Conservation (phyloP, 805 yeast species). For the Barnettozyma populi region DNA sequence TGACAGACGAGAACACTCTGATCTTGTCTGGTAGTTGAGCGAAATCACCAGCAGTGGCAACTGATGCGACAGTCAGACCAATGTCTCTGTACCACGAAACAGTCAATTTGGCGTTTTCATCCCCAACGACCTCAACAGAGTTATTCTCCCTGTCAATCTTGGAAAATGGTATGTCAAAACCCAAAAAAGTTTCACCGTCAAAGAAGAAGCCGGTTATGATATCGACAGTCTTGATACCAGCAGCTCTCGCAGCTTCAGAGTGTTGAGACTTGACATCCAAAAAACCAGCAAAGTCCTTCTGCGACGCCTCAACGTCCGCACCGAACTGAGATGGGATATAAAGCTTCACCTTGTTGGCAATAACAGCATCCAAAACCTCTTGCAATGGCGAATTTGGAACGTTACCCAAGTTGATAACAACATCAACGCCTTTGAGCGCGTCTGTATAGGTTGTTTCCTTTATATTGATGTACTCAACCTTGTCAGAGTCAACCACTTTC, state of each 20-base stretch:
- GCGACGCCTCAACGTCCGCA: slow-evolving; percentile 31
- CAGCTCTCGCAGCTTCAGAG: slow-evolving; percentile 33
- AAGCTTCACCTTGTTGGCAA: slow-evolving; percentile 39
- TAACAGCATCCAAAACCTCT: slow-evolving; percentile 35
- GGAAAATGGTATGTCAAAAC: slow-evolving; percentile 24
- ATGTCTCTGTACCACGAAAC: slow-evolving; percentile 37
- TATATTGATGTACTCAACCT: slow-evolving; percentile 15
- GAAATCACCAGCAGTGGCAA: slow-evolving; percentile 33
- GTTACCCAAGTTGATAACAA: slow-evolving; percentile 42
- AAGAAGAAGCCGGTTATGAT: slow-evolving; percentile 37
- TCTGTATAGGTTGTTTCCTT: slow-evolving; percentile 25
- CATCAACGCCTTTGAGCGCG: slow-evolving; percentile 44
- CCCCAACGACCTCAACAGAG: slow-evolving; percentile 30
- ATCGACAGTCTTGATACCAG: slow-evolving; percentile 44
- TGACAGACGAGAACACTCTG: slow-evolving; percentile 37
- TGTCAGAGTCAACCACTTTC: slow-evolving; percentile 15
- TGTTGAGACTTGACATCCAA: slow-evolving; percentile 23
- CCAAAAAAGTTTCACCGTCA: slow-evolving; percentile 25
- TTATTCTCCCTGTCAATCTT: slow-evolving; percentile 32
- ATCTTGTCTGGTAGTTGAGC: slow-evolving; percentile 38
- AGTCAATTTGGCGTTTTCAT: slow-evolving; percentile 31
- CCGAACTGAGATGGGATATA: slow-evolving; percentile 64
- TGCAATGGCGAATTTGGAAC: slow-evolving; percentile 27
- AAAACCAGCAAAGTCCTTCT: slow-evolving; percentile 31
- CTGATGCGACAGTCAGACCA: slow-evolving; percentile 37